Evolutionary conservation across 1,284 basidiomycete species (phyloP), one percentile per base, ranked within the genome.

Genomic region (Naganishia cerealis): DNA sequence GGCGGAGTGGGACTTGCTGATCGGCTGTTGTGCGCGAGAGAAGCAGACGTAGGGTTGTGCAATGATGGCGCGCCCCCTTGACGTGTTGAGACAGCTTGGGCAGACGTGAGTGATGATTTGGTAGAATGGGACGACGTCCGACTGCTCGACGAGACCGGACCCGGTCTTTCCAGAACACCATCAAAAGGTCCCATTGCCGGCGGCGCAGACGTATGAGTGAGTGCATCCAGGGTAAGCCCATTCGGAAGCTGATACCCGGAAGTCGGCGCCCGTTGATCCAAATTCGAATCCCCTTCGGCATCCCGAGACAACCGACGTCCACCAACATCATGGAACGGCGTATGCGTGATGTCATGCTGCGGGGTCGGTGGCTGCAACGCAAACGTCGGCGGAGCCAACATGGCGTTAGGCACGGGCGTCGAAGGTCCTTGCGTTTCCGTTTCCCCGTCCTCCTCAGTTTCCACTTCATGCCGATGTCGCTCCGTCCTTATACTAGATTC

Each of bases 331-430:
- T 56, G 56, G 39, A 58, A 67, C 7, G 65, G 56, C 15, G 55
- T 52, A 1, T 59, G 29, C 48, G 53, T 39, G 8, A 58, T 36
- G 29, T 58, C 63, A 26, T 69, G 55, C 15, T 69, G 50, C n/a
- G 67, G 67, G 15, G 67, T 70, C n/a, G 69, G 65, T 8, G 65
- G 65, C 21, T 67, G 69, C 21, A 67, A n/a, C 13, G 68, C 29
- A n/a, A 70, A 36, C 42, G 48, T 43, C 43, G 68, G 63, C 16
- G 68, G 63, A 15, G 50, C 59, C 16, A 65, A 21, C 7, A 42
- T 33, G 8, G 65, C 43, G 15, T 24, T 40, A 5, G 46, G 40
- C 9, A 53, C 63, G 8, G 46, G 52, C 18, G 58, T 56, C 13
- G 67, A 54, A 2, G 67, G 58, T 9, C 46, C 46, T 50, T 50